Conservation (phyloP, 352 stramenopile genomes). For the Saprolegnia parasitica region DNA sequence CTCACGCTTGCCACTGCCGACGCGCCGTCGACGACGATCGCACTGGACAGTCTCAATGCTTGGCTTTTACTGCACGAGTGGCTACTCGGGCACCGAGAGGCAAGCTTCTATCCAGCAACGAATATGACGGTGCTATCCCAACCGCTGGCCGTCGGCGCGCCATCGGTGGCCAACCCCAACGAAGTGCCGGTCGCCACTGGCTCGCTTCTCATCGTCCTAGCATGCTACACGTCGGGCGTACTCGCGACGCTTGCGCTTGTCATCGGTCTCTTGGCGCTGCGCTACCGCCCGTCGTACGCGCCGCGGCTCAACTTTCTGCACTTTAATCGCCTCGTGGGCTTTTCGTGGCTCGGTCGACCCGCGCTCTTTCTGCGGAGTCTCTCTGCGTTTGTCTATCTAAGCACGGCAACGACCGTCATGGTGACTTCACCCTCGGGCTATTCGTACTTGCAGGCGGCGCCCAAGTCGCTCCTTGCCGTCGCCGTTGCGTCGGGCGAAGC, state of each 20-base stretch:
- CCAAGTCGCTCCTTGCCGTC: not conserved
- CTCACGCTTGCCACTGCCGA: not conserved
- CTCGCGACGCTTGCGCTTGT: not conserved
- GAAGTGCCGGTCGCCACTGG: not conserved
- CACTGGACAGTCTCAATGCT: not conserved
- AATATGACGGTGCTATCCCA: no score
- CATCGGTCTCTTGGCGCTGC: not conserved
- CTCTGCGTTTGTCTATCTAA: not conserved
- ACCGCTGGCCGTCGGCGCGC: no score
- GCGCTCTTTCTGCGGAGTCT: not conserved
- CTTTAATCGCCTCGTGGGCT: not conserved
- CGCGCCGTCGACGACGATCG: not conserved
- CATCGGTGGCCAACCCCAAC: not conserved
- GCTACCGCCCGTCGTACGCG: not conserved
- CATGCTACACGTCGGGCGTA: not conserved
- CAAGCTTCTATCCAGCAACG: not conserved
- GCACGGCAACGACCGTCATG: not conserved
- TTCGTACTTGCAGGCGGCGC: no score
- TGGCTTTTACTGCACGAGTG: conserved; percentile 6
- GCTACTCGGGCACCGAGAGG: not conserved
- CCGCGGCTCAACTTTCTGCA: not conserved
- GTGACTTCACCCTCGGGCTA: not conserved
- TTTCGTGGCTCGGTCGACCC: not conserved
- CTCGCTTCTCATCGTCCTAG: not conserved
- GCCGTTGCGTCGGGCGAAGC: not conserved